Evolutionary conservation across 805 yeast genomes (phyloP).

Genomic region (Candida boidinii): DNA sequence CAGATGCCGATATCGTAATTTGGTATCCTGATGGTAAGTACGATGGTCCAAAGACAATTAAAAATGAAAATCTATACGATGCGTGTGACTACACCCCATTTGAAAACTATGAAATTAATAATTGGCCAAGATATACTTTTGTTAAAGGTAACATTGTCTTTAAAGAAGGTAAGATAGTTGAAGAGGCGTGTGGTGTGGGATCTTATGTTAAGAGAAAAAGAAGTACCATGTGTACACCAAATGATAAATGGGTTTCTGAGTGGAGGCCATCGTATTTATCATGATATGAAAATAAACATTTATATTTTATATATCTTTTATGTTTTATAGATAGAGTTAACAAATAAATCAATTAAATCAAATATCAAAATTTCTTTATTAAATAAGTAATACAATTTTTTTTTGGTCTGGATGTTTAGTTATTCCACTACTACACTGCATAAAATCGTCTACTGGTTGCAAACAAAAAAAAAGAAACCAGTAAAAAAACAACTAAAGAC

Average conservation of each 20-base stretch:
- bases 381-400: no score
- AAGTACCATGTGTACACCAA: conserved; percentile 4
- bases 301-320: no score
- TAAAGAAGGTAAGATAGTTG: conserved; percentile 5
- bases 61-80: conserved; percentile 7
- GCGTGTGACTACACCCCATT: conserved; percentile 13
- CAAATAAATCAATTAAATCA: no score
- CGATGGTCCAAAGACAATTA: conserved; percentile 4
- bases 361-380: no score
- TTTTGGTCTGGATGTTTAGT: no score
- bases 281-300: neutral
- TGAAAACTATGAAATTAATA: conserved; percentile 10
- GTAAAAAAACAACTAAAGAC: no score
- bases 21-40: conserved; percentile 12
- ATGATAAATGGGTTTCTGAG: conserved; percentile 6
- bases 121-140: conserved; percentile 14
- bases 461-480: no score
- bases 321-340: no score
- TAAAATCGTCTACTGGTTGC: no score
- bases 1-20: conserved; percentile 13
- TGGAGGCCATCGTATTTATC: conserved; percentile 4
- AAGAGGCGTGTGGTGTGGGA: conserved; percentile 2
- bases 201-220: conserved; percentile 4
- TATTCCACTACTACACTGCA: no score
- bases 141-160: conserved; percentile 10